A percentile compares a stretch with the other conserved stretches of the same genome.
Evolutionary conservation across 306 rosid genomes (phyloP).

Genomic region (Trifolium subterraneum): DNA sequence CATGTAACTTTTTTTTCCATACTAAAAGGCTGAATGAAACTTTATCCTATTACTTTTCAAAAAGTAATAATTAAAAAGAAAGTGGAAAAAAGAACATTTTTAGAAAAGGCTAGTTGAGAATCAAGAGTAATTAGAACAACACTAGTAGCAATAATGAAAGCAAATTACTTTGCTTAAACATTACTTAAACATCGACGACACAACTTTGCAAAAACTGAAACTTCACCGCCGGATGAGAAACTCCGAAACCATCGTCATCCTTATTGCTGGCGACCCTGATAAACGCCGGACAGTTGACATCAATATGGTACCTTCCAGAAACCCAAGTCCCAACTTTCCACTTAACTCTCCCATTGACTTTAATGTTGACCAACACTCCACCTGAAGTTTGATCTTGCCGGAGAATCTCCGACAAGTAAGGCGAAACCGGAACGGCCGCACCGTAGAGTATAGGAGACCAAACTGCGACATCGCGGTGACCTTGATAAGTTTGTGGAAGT

Average conservation of each 20-base stretch:
- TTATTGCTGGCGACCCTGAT: conserved; percentile 43
- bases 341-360: conserved; percentile 59
- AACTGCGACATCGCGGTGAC: conserved; percentile 53
- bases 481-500: conserved; percentile 68
- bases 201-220: conserved; percentile 60
- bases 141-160: not conserved
- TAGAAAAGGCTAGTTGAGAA: not conserved
- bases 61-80: not conserved
- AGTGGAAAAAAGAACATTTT: not conserved
- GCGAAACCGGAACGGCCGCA: conserved; percentile 52
- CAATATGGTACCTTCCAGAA: conserved; percentile 64
- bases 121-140: not conserved
- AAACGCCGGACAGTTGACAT: conserved; percentile 71
- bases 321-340: conserved; percentile 88
- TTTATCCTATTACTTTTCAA: not conserved
- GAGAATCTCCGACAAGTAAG: conserved; percentile 39
- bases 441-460: conserved; percentile 78
- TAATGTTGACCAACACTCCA: conserved; percentile 52
- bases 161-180: conserved; percentile 20
- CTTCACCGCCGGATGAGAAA: conserved; percentile 48
- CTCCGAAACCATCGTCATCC: not conserved
- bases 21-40: not conserved
- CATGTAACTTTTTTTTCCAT: not conserved
- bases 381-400: conserved; percentile 59
- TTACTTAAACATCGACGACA: conserved; percentile 59